Base-by-base conservation (phyloP, 768 basidiomycete species). In the Xanthoconium stramineum region DNA sequence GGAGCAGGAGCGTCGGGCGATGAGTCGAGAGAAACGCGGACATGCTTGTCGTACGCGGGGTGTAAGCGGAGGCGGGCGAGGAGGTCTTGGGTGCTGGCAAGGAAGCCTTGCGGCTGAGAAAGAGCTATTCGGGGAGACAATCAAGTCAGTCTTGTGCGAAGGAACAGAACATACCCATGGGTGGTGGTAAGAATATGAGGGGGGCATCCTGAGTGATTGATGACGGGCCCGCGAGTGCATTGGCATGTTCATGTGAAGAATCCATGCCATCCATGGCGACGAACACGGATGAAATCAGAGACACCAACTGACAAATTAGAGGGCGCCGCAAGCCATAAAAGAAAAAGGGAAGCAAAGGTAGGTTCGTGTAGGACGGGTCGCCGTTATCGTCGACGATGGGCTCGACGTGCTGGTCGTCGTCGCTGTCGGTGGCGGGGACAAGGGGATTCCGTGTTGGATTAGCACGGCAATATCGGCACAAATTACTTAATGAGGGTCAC, bases 21-120 rank as follows among this genome's bases (percentile, higher is more conserved):
- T 32, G 64, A 32, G 43, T 67, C 66, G 61, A 36, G 66, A 65
- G 75, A 73, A 12, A 83, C 80, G n/a, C 85, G 79, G 49, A 91
- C 90, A 64, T 91, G 87, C 65, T 85, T 88, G 74, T 91, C 85
- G 68, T 92, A 92, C n/a, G 88, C 84, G 11, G 84, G 63, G 48
- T 84, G 78, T 30, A 92, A 82, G 48, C 81, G 76, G 64, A 92
- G 89, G 57, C 85, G 84, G 44, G 81, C 76, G 53, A 92, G 78
- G 50, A 92, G 83, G 72, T 92, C 90, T 65, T 92, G 83, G 1
- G 91, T 91, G 73, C 89, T 89, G 39, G 78, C 70, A 49, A 92
- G 80, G 69, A 81, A 76, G 29, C 77, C 61, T 47, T 61, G 69
- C 13, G 69, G 69, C 36, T 65, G 79, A 38, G 74, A 72, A 47